Evolutionary conservation across 1,139 yeast genomes (phyloP), one percentile per base, ranked within the genome.

Genomic region (Candida sojae): DNA sequence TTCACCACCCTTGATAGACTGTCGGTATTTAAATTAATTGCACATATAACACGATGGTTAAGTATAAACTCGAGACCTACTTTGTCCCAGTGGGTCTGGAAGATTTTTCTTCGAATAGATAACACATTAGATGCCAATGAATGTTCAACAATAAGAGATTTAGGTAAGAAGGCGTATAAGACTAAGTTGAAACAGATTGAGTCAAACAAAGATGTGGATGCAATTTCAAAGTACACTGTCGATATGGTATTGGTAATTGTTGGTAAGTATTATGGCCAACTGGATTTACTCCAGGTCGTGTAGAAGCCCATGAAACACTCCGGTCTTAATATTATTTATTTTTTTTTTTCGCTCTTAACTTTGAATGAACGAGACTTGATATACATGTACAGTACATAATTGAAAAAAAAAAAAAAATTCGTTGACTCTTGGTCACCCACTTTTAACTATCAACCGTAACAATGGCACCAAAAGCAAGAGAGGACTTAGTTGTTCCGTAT

Each of bases 151-250:
- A 55, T 75, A 13, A 61, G 80, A 41, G 73, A 67, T 5, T 59
- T 75, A 50, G 79, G 72, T 2, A 64, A 67, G 51, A 75, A 73
- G 53, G 80, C 80, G 1, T 52, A 61, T 6, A 68, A 66, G 44
- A 50, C 73, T 10, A 51, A 58, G 25, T 46, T 43, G 2, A 53
- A 61, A 40, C 47, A 42, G 11, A 46, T 39, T 8, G 48, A 50
- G 7, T 45, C 50, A n/a, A 49, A 48, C 23, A 41, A 50, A 5
- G 53, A 49, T 2, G 46, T 28, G 1, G 40, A 43, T 26, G 42
- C 53, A 4, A 23, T 48, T 1, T 41, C 51, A 1, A 44, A 44
- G 35, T 70, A 59, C 49, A 70, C 77, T 1, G 53, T 68, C 28
- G 69, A 66, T 38, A 62, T 69, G 66, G 60, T 74, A 4, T 53